These are phyloP conservation scores for Xerocomus tenax DNA, from an alignment of 1,284 basidiomycete species.

Conservation along the genomic window DNA sequence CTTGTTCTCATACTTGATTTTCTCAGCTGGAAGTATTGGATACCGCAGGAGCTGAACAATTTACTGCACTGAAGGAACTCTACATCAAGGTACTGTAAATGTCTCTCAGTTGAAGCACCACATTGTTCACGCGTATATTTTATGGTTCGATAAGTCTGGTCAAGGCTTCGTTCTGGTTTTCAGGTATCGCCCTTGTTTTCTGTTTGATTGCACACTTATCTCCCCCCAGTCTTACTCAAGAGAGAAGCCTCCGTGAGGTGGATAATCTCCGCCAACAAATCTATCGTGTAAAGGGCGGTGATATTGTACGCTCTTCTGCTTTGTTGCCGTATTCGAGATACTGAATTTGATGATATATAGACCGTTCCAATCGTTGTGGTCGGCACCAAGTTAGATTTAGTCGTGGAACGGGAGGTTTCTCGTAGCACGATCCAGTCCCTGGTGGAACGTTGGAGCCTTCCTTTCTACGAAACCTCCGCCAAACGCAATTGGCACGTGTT, in stretches of 20 bases:
- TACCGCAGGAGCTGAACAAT: slow-evolving; percentile 86
- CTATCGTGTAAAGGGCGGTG: slow-evolving; percentile 65
- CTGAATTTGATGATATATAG: slow-evolving; percentile 31
- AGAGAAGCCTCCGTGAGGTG: slow-evolving; percentile 68
- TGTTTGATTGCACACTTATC: slow-evolving; percentile 9
- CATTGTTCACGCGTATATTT: slow-evolving; percentile 4
- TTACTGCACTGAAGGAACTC: slow-evolving; percentile 67
- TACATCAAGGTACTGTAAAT: slow-evolving; percentile 65
- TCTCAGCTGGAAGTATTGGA: slow-evolving; percentile 75
- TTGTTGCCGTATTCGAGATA: not conserved
- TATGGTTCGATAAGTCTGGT: slow-evolving; percentile 44
- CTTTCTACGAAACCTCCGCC: slow-evolving; percentile 80
- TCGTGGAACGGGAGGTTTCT: slow-evolving; percentile 73
- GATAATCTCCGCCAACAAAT: slow-evolving; percentile 75
- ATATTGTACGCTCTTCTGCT: slow-evolving; percentile 35
- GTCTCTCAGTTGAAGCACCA: not conserved
- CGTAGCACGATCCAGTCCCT: slow-evolving; percentile 57
- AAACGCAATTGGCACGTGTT: slow-evolving; percentile 73
- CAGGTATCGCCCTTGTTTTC: slow-evolving; percentile 39
- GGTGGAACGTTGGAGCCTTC: slow-evolving; percentile 59
- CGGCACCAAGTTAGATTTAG: slow-evolving; percentile 82
- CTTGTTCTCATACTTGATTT: slow-evolving; percentile 10
- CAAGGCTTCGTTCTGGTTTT: slow-evolving; percentile 78
- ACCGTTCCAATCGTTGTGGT: slow-evolving; percentile 76
- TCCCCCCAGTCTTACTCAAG: slow-evolving; percentile 53